Percentiles rank a stretch among this genome's conserved stretches.
phyloP scores from a whole-genome alignment of 805 yeast species.

The Cyberlindnera xishuangbannaensis region DNA sequence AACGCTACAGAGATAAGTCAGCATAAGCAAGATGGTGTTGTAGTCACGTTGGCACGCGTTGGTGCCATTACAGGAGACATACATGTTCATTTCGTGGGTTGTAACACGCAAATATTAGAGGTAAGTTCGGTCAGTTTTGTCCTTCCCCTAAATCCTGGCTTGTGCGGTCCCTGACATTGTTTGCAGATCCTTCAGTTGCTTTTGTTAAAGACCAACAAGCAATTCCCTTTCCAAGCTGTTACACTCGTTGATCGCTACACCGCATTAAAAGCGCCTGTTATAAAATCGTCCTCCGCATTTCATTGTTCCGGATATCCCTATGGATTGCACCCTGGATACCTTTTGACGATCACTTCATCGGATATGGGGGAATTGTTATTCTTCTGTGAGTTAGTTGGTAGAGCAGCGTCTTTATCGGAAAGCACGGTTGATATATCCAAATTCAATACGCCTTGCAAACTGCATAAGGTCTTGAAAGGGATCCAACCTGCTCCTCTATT shows the following conservation, averaged over 20 bases:
- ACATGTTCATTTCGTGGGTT: conserved; percentile 3
- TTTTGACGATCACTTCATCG: neutral
- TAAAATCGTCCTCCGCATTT: neutral
- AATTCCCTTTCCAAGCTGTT: neutral
- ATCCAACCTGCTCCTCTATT: too few relatives aligned
- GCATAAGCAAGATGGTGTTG: too few relatives aligned
- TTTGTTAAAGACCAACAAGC: conserved; percentile 2
- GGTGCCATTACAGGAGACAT: conserved; percentile 9
- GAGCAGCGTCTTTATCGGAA: neutral
- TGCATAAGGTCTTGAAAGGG: too few relatives aligned
- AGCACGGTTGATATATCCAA: neutral
- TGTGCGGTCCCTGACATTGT: too few relatives aligned
- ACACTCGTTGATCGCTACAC: conserved; percentile 5
- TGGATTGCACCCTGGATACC: conserved; percentile 5
- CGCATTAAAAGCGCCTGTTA: conserved; percentile 1
- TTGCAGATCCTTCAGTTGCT: conserved; percentile 1
- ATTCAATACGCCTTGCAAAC: neutral
- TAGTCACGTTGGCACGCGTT: conserved; percentile 2
- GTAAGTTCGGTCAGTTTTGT: too few relatives aligned
- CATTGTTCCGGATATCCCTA: conserved; percentile 5
- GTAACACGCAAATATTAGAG: too few relatives aligned
- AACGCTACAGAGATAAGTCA: too few relatives aligned
- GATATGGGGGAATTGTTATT: neutral
- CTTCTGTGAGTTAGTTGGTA: neutral
- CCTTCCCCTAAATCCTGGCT: too few relatives aligned